Evolutionary conservation across 2,329 filamentous ascomycete genomes (phyloP).

Genomic region (Ceratocystis cubensis): DNA sequence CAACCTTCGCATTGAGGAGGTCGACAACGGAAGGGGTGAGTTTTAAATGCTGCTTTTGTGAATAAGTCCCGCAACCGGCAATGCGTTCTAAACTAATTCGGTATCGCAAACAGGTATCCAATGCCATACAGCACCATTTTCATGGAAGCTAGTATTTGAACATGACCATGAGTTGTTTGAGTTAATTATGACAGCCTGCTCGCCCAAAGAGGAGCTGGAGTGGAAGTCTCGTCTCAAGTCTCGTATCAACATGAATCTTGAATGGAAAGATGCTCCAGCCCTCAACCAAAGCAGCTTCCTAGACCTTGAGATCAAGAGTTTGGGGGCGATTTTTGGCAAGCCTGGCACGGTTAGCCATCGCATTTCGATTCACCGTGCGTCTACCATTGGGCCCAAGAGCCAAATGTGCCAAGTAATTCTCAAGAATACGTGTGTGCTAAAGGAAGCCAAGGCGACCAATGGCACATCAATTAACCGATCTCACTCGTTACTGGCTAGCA

Average conservation of each 20-base stretch:
- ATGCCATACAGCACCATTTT: slow-evolving; percentile 73
- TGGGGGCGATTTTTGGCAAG: slow-evolving; percentile 64
- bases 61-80: not conserved
- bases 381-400: slow-evolving; percentile 57
- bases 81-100: slow-evolving; percentile 21
- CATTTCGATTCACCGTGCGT: slow-evolving; percentile 67
- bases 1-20: slow-evolving; percentile 54
- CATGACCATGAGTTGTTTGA: slow-evolving; percentile 66
- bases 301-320: slow-evolving; percentile 55
- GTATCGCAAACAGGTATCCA: slow-evolving; percentile 52
- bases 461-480: slow-evolving; percentile 56
- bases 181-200: slow-evolving; percentile 76
- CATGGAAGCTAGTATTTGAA: slow-evolving; percentile 86
- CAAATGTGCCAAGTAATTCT: slow-evolving; percentile 66
- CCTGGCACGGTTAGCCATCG: slow-evolving; percentile 52
- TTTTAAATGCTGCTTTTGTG: slow-evolving; percentile 16
- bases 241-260: slow-evolving; percentile 3
- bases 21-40: slow-evolving; percentile 62
- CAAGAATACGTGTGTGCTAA: slow-evolving; percentile 65
- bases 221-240: slow-evolving; percentile 61
- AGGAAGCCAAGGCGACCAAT: slow-evolving; percentile 37
- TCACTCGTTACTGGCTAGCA: slow-evolving; percentile 63
- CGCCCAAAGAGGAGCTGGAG: slow-evolving; percentile 60
- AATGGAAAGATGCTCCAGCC: slow-evolving; percentile 7
- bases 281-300: slow-evolving; percentile 50